Conservation (phyloP, 306 rosid genomes). For the Begonia masoniana region DNA sequence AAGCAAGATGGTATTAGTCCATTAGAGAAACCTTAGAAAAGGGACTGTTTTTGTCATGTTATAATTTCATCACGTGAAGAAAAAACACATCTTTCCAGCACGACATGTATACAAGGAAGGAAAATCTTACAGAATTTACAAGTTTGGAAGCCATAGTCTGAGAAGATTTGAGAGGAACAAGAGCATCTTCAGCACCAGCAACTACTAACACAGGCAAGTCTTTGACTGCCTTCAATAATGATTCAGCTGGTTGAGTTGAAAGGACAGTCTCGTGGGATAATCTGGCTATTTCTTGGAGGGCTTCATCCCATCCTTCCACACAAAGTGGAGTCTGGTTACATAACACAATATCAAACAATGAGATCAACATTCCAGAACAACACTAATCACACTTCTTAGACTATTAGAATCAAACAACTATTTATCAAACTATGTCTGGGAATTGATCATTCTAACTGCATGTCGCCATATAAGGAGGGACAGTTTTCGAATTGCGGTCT, state of each 20-base stretch:
- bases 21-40: neutral
- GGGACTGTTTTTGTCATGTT: too few relatives aligned
- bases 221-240: slow-evolving; percentile 51
- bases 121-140: slow-evolving; percentile 53
- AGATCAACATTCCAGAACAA: too few relatives aligned
- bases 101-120: neutral
- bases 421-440: too few relatives aligned
- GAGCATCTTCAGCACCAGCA: slow-evolving; percentile 69
- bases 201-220: slow-evolving; percentile 63
- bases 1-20: neutral
- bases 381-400: too few relatives aligned
- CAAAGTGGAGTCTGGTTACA: slow-evolving; percentile 58
- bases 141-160: slow-evolving; percentile 82
- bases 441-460: too few relatives aligned
- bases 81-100: too few relatives aligned
- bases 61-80: too few relatives aligned
- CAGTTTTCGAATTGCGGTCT: too few relatives aligned
- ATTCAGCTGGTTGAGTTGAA: slow-evolving; percentile 44
- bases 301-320: slow-evolving; percentile 94
- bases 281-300: slow-evolving; percentile 86
- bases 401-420: too few relatives aligned
- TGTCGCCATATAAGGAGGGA: too few relatives aligned
- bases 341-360: neutral
- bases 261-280: slow-evolving; percentile 63
- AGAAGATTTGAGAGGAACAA: slow-evolving; percentile 63